A percentile compares a stretch with the other conserved stretches of the same genome.
phyloP scores from a whole-genome alignment of 208 protist species.

The Phytomonas sp. region DNA sequence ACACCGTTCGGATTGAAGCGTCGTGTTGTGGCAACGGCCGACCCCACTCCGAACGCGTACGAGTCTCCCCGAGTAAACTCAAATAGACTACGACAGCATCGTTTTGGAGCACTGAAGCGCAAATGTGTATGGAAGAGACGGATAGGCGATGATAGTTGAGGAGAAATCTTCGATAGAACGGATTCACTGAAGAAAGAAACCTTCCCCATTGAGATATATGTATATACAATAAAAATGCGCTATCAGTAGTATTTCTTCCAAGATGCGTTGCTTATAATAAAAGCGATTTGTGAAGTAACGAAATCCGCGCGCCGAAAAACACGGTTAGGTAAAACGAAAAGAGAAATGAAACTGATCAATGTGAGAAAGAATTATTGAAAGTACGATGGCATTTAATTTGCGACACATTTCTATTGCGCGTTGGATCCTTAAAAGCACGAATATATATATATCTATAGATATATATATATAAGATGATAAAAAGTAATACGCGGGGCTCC shows the following conservation, averaged over 20 bases:
- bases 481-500: not conserved
- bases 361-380: not conserved
- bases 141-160: not conserved
- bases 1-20: not conserved
- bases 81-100: not conserved
- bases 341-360: conserved; percentile 1
- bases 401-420: not conserved
- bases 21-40: not conserved
- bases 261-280: not conserved
- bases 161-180: not conserved
- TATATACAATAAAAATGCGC: conserved; percentile 5
- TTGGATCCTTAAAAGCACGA: not conserved
- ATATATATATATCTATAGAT: conserved; percentile 4
- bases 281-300: not conserved
- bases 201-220: not conserved
- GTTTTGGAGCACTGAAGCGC: not conserved
- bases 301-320: not conserved
- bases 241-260: not conserved
- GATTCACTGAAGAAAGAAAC: not conserved
- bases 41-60: not conserved
- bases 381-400: not conserved
- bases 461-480: conserved; percentile 7
- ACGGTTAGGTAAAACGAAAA: conserved; percentile 2
- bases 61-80: not conserved
- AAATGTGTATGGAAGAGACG: not conserved